phyloP scores from a whole-genome alignment of 1,284 basidiomycete species.

The Boletus smithii region DNA sequence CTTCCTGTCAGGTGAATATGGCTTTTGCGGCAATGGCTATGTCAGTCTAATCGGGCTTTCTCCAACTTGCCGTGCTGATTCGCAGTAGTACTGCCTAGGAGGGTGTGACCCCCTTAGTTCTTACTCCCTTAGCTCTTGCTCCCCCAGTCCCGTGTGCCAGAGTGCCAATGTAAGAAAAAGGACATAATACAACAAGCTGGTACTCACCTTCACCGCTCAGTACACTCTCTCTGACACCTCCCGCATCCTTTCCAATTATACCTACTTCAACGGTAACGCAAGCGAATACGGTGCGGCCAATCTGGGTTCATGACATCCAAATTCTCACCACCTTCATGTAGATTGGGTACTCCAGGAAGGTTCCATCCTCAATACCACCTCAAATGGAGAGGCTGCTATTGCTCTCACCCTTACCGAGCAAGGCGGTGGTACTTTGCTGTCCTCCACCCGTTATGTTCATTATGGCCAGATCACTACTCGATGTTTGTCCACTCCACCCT shows the following conservation, averaged over 20 bases:
- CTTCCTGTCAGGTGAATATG: constrained; percentile 56
- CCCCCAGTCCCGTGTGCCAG: constrained; percentile 69
- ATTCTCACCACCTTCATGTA: constrained; percentile 22
- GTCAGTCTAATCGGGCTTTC: constrained; percentile 34
- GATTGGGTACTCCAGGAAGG: constrained; percentile 75
- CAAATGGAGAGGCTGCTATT: constrained; percentile 60
- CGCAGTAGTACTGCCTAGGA: constrained; percentile 66
- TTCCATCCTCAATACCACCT: constrained; percentile 58
- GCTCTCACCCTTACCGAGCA: constrained; percentile 61
- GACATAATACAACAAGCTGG: not conserved
- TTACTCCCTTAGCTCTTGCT: constrained; percentile 60
- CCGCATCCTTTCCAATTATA: constrained; percentile 61
- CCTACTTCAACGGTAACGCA: constrained; percentile 72
- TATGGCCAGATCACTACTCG: constrained; percentile 75
- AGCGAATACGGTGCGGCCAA: constrained; percentile 45
- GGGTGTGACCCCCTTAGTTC: constrained; percentile 80
- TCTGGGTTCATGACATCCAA: not conserved
- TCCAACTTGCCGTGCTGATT: constrained; percentile 4
- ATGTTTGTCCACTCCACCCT: constrained; percentile 39
- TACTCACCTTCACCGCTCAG: constrained; percentile 32
- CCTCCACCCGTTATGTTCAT: constrained; percentile 76
- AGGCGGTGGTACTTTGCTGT: constrained; percentile 73
- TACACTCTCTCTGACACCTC: constrained; percentile 64
- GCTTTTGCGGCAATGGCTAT: constrained; percentile 63
- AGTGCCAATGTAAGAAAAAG: constrained; percentile 48